Conservation (phyloP, 495 filamentous ascomycete genomes). For the Lentithecium fluviatile region DNA sequence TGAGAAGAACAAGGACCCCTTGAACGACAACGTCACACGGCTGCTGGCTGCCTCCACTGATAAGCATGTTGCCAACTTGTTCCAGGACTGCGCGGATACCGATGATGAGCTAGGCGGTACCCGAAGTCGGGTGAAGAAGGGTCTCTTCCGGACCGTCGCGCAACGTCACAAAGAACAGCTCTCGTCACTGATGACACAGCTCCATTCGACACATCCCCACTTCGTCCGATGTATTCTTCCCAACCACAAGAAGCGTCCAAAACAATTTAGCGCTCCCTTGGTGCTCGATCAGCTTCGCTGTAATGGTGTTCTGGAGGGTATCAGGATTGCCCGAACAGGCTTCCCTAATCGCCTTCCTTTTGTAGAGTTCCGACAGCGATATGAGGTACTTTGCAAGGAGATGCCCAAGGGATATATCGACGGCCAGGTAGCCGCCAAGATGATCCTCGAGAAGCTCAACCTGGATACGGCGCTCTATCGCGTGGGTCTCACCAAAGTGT, state of each 20-base stretch:
- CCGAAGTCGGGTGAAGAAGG: conserved; percentile 91
- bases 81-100: conserved; percentile 78
- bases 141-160: conserved; percentile 93
- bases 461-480: conserved; percentile 85
- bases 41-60: conserved; percentile 80
- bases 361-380: conserved; percentile 90
- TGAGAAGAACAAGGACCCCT: conserved; percentile 98
- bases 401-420: conserved; percentile 92
- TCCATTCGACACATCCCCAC: conserved; percentile 95
- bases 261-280: conserved; percentile 81
- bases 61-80: conserved; percentile 78
- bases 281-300: conserved; percentile 95
- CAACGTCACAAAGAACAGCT: conserved; percentile 98
- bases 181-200: conserved; percentile 89
- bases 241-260: conserved; percentile 97
- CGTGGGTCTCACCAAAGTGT: conserved; percentile 95
- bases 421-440: conserved; percentile 76
- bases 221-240: conserved; percentile 98
- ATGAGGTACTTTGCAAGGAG: conserved; percentile 89
- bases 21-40: conserved; percentile 94
- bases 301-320: conserved; percentile 98
- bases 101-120: conserved; percentile 65
- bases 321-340: conserved; percentile 95
- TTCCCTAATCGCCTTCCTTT: conserved; percentile 94
- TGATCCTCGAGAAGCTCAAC: conserved; percentile 86